Evolutionary conservation across 2,329 filamentous ascomycete species (phyloP).

Genomic region (Fusarium subglutinans): DNA sequence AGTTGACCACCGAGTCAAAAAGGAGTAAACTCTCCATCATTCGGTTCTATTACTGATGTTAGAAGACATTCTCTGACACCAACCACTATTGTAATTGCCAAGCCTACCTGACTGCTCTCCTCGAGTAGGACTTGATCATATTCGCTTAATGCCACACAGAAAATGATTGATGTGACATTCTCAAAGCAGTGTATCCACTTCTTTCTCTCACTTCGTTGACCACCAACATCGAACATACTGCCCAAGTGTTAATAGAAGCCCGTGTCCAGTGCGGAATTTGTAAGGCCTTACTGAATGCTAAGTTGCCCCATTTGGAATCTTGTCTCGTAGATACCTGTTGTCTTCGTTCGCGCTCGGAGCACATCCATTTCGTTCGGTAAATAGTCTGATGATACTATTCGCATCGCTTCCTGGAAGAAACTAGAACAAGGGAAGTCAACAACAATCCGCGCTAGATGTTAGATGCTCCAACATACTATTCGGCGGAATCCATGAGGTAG

Average conservation of each 20-base stretch:
- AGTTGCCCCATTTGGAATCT: slow-evolving; percentile 98
- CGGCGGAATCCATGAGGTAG: slow-evolving; percentile 98
- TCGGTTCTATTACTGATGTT: slow-evolving; percentile 76
- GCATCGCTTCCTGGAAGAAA: slow-evolving; percentile 92
- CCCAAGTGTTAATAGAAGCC: slow-evolving; percentile 31
- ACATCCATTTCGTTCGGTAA: slow-evolving; percentile 95
- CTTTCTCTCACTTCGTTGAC: slow-evolving; percentile 95
- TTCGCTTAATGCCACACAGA: slow-evolving; percentile 96
- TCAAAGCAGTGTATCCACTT: slow-evolving; percentile 99
- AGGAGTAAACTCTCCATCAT: slow-evolving; percentile 99
- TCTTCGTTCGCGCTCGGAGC: slow-evolving; percentile 94
- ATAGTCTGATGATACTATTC: slow-evolving; percentile 87
- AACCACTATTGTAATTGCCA: not conserved
- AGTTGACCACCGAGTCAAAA: slow-evolving; percentile 99
- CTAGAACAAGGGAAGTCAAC: slow-evolving; percentile 57
- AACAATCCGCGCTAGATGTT: not conserved
- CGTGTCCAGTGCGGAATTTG: not conserved
- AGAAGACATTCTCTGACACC: not conserved
- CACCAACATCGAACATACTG: slow-evolving; percentile 99
- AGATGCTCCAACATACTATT: slow-evolving; percentile 75
- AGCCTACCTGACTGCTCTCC: slow-evolving; percentile 85
- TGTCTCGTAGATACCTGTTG: slow-evolving; percentile 98
- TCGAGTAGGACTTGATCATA: slow-evolving; percentile 98
- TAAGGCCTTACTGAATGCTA: slow-evolving; percentile 87
- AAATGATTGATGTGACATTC: slow-evolving; percentile 99